Conservation (phyloP, 176 grass and related monocot genomes). For the Dendrocalamus sinicus region DNA sequence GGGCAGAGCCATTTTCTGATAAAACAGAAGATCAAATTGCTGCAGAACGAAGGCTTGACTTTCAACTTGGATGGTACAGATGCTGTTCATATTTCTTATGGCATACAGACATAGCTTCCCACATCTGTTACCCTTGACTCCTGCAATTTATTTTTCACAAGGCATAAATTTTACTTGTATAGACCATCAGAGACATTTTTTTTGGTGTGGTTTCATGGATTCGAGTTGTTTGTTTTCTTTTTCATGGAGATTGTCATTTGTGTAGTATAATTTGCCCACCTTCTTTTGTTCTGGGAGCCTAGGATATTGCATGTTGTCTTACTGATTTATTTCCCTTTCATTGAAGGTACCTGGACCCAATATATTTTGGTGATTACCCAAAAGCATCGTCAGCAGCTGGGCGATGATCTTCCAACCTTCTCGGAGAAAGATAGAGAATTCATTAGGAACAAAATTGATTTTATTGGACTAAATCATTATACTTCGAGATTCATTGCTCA, state of each 20-base stretch:
- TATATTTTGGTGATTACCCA: slow-evolving; percentile 95
- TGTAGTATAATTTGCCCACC: not conserved
- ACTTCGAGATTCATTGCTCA: slow-evolving; percentile 86
- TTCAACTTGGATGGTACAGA: slow-evolving; percentile 95
- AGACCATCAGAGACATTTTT: not conserved
- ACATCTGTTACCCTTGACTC: not conserved
- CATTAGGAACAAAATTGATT: slow-evolving; percentile 87
- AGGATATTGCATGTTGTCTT: not conserved
- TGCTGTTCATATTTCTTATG: not conserved
- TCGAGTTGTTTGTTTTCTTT: not conserved
- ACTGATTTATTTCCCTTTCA: slow-evolving; percentile 13
- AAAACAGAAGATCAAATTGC: slow-evolving; percentile 78
- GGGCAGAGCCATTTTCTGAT: slow-evolving; percentile 88
- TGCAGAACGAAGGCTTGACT: slow-evolving; percentile 74
- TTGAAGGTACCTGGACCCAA: slow-evolving; percentile 88
- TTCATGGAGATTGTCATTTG: not conserved
- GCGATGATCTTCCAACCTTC: slow-evolving; percentile 83
- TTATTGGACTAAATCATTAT: slow-evolving; percentile 97
- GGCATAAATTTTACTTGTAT: not conserved
- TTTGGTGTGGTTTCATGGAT: not conserved
- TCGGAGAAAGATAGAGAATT: slow-evolving; percentile 85
- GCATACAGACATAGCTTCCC: not conserved
- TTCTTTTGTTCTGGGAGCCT: not conserved
- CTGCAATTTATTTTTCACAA: not conserved
- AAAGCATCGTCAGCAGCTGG: slow-evolving; percentile 75